Base-by-base conservation (phyloP, 768 basidiomycete species). In the Macrolepiota dolichaula region DNA sequence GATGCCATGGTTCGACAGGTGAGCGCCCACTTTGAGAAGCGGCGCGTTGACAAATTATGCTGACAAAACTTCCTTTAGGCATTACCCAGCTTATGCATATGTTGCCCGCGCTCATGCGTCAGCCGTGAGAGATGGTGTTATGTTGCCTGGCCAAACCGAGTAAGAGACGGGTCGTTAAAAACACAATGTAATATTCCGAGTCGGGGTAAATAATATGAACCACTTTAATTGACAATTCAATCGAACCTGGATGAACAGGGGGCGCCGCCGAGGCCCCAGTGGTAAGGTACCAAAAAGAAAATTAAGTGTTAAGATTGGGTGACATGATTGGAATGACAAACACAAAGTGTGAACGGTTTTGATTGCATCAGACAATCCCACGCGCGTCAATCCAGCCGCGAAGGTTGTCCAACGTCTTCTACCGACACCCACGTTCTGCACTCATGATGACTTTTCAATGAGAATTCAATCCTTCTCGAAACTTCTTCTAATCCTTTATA, bases 1-100 rank as follows among this genome's bases (percentile, higher is more conserved):
- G 66, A 53, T 80, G 53, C 79, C 80, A 1, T 81, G 68, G 70
- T 79, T 76, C 59, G 79, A 80, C 65, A 73, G 70, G 80, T 81
- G 57, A 42, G 77, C 74, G 25, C 13, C 17, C 38, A 10, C 32
- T 19, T 37, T 32, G 4, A 12, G 47, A 10, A 56, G 29, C 4
- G n/a, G n/a, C 50, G 4, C 12, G 19, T 57, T 42, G 6, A 19
- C 35, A 5, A 19, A 5, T 27, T 2, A 15, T 17, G 7, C 44
- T 65, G 37, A 47, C 56, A 17, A 17, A 17, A 40, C 7, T 13
- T 11, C 19, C 29, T 17, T 19, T 27, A 73, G 72, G 63, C 70
- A 70, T 40, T 59, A 68, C 19, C 63, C 68, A 6, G 61, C 57
- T 25, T 73, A 73, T 60, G 70, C 68, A 2, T 72, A 63, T 47